Conservation (phyloP, 2,329 filamentous ascomycete species). For the Chrysoporthe austroafricana region DNA sequence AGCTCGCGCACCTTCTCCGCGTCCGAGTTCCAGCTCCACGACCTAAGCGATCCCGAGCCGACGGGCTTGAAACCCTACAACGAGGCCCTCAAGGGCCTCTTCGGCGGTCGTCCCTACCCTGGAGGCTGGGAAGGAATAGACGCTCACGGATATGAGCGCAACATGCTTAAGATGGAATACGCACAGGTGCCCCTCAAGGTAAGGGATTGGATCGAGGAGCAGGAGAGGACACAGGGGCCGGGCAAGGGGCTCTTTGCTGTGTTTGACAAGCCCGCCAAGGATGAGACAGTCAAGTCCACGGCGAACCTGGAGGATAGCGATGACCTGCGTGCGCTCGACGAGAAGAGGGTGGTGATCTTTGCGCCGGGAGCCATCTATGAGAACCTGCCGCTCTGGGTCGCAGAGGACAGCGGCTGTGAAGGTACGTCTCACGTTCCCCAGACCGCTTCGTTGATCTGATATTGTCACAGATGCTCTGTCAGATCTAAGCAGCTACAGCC, state of each 20-base stretch:
- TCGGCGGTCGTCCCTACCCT: conserved; percentile 49
- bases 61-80: conserved; percentile 45
- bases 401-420: conserved; percentile 47
- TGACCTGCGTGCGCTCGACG: conserved; percentile 37
- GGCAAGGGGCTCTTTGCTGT: conserved; percentile 47
- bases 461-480: conserved; percentile 32
- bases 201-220: conserved; percentile 52
- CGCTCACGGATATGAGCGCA: conserved; percentile 53
- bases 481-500: conserved; percentile 36
- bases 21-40: conserved; percentile 48
- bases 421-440: conserved; percentile 34
- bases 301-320: conserved; percentile 28
- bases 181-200: conserved; percentile 47
- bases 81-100: conserved; percentile 46
- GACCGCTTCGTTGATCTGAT: not conserved
- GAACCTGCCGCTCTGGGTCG: conserved; percentile 54
- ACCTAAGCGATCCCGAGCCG: conserved; percentile 44
- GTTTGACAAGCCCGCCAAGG: conserved; percentile 42
- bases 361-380: conserved; percentile 56
- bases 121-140: conserved; percentile 58
- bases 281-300: conserved; percentile 38
- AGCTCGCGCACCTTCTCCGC: conserved; percentile 42
- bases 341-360: conserved; percentile 50
- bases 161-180: conserved; percentile 52
- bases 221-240: conserved; percentile 40